Base-by-base conservation (phyloP, 805 yeast genomes). In the Myxozyma mucilagina region DNA sequence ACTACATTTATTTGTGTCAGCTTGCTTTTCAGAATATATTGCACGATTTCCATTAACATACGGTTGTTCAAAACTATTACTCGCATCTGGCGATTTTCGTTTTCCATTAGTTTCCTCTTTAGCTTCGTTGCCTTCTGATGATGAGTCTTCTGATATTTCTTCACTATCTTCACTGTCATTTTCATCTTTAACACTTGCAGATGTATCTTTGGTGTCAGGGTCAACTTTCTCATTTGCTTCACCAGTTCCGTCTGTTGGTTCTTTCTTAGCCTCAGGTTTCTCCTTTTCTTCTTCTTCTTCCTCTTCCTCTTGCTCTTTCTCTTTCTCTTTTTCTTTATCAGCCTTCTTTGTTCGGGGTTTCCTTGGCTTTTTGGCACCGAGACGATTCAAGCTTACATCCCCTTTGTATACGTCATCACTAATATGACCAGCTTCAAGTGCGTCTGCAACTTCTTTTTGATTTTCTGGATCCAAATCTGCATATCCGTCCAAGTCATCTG, bases 381-480 rank as follows among this genome's bases (percentile, higher is more conserved):
- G 34, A 14, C 63, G 51, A 47, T 56, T 56, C 14, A 43, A 14
- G 35, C 20, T n/a, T n/a, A 62, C 45, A 45, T 62, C 63, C 13
- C 67, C 67, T 11, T 51, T 53, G 39, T 43, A 62, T n/a, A 50
- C 58, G 1, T 41, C 42, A 41, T 64, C 67, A 16, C 41, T 58
- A 14, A 64, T 65, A 59, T 64, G 67, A 14, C 67, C 67, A 11
- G 60, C 54, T n/a, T 59, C 52, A 13, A 64, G 50, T 4, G 68
- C 65, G 13, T 14, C 42, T 14, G 47, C 48, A 4, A 64, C 55
- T n/a, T 39, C 16, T 45, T 45, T 16, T 45, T 60, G 61, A 42
- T 39, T 32, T 20, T 63, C 64, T 29, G 43, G 49, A 13, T n/a
- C 58, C 9, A 64, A 36, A 11, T 59, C 67, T 16, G 54, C 49